Evolutionary conservation across 495 filamentous ascomycete species (phyloP), one percentile per base, ranked within the genome.

Genomic region (Hyaloscypha hepaticicola): DNA sequence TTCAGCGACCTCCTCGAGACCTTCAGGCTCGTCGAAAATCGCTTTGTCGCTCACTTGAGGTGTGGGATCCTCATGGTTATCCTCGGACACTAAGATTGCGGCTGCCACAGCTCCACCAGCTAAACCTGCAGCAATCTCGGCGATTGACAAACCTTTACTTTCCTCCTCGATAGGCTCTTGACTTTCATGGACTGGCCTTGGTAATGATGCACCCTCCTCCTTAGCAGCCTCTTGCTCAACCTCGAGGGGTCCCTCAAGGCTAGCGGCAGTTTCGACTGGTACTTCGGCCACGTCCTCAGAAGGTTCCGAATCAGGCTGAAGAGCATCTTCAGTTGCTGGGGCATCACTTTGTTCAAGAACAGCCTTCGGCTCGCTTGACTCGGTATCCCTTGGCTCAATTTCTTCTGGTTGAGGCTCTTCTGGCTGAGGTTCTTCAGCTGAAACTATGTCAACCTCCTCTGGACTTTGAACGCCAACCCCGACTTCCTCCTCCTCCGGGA

Each of bases 21-120:
- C 38, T 25, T 45, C 26, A 5, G 58, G 26, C 21, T 28, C 41
- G 22, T 38, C 28, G 14, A 38, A 27, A n/a, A 58, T 58, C 21
- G 14, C 28, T 58, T 58, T 38, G 25, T 53, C 50, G 5, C 22
- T 53, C 21, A 11, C 8, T 16, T n/a, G 31, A 33, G 6, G 7
- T n/a, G 7, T 16, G 22, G 48, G 19, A 6, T 50, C 48, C 22
- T 50, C 48, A 16, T n/a, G 48, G 6, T n/a, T 6, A 19, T n/a
- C 48, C 22, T 50, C 29, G 25, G 27, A 31, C 5, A 63, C 58
- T 5, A 52, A 48, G 7, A 45, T 38, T 24, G 41, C 49, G 4
- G 63, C 50, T 5, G 50, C 50, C n/a, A 64, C 31, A 48, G 64
- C 28, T 60, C 69, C 67, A 4, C 64, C 62, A n/a, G 66, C 60